These are phyloP conservation scores for Allium fistulosum DNA, from an alignment of 106 monocot genomes.

Conservation along the genomic window DNA sequence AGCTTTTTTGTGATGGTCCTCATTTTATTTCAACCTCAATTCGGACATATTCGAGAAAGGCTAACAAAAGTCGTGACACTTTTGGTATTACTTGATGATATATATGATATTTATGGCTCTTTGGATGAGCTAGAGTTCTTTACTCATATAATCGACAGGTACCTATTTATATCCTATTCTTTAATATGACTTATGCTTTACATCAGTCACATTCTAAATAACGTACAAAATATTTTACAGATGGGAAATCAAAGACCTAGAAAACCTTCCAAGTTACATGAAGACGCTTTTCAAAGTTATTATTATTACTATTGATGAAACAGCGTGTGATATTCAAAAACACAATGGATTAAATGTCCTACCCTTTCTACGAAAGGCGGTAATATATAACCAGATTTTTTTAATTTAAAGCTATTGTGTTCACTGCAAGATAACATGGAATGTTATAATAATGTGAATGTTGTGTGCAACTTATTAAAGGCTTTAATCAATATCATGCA, in stretches of 20 bases:
- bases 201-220: background rate
- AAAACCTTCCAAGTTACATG: conserved; percentile 27
- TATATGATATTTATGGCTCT: conserved; percentile 40
- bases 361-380: conserved; percentile 18
- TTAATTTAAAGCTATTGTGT: too few species aligned
- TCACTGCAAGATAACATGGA: too few species aligned
- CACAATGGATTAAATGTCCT: conserved; percentile 16
- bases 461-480: too few species aligned
- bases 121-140: conserved; percentile 39
- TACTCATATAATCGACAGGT: conserved; percentile 32
- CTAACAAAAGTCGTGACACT: conserved; percentile 22
- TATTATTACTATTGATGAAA: conserved; percentile 16
- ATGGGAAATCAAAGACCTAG: conserved; percentile 27
- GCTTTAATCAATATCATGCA: too few species aligned
- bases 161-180: background rate
- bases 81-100: conserved; percentile 29
- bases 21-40: conserved; percentile 21
- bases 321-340: conserved; percentile 10
- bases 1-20: conserved; percentile 1
- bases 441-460: too few species aligned
- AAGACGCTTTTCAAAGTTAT: background rate
- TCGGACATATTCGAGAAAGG: conserved; percentile 14
- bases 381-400: background rate
- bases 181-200: background rate
- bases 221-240: conserved; percentile 1